Conservation (phyloP, 768 basidiomycete genomes). For the Rhodosporidiobolus odoratus region DNA sequence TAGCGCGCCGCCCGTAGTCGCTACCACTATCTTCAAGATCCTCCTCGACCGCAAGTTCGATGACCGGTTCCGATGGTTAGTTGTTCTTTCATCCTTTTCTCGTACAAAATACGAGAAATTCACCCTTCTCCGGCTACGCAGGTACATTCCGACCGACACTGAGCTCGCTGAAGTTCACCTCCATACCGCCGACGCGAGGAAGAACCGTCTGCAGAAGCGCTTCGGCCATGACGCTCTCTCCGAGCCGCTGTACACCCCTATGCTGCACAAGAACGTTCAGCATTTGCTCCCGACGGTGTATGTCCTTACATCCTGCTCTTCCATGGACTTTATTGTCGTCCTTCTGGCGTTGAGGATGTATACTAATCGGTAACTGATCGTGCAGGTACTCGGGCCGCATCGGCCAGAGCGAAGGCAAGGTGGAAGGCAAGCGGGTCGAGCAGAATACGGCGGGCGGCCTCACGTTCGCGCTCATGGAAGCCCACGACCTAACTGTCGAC, state of each 20-base stretch:
- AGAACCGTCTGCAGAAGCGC: conserved; percentile 74
- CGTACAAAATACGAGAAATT: no score
- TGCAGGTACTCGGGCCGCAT: conserved; percentile 36
- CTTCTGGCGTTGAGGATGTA: no score
- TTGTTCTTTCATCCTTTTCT: background rate
- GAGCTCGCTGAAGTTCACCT: conserved; percentile 78
- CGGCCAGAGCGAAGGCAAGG: conserved; percentile 19
- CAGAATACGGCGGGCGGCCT: conserved; percentile 30
- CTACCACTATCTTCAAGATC: conserved; percentile 75
- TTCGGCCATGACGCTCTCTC: conserved; percentile 93
- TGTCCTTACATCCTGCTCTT: background rate
- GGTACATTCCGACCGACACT: conserved; percentile 73
- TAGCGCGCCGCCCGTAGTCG: conserved; percentile 82
- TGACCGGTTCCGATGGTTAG: conserved; percentile 31
- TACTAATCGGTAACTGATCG: background rate
- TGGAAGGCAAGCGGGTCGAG: conserved; percentile 33
- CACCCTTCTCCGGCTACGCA: conserved; percentile 31
- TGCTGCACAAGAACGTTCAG: conserved; percentile 49
- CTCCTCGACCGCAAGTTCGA: conserved; percentile 65
- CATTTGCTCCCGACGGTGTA: conserved; percentile 43
- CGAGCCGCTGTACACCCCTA: conserved; percentile 42
- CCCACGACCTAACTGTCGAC: conserved; percentile 49
- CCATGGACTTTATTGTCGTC: no score
- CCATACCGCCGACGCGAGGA: conserved; percentile 64
- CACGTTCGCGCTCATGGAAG: conserved; percentile 31